Evolutionary conservation across 805 yeast genomes (phyloP), one percentile per base, ranked within the genome.

Genomic region (Saccharomycopsis selenospora): DNA sequence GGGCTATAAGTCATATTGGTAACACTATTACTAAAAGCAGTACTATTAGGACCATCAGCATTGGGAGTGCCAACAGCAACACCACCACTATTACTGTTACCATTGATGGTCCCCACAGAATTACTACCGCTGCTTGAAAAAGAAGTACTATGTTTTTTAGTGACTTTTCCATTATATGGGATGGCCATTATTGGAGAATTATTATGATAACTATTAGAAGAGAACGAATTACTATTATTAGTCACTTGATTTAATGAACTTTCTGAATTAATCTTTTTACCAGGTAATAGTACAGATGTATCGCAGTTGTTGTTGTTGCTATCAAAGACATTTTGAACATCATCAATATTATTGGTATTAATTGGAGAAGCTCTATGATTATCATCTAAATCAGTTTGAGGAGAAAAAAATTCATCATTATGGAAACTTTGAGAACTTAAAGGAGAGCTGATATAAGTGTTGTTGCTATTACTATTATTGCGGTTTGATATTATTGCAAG

Each of bases 91-190:
- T 18, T 13, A 6, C 20, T 20, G 38, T 33, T 33, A 14, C 38
- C 38, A 33, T 33, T 33, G 4, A 33, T 6, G 4, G 38, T 33
- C 6, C 38, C 38, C 38, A 33, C 17, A 14, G 38, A 33, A 33
- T 33, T 33, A 14, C 38, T 14, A n/a, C n/a, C n/a, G 42, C 20
- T 17, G 36, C 38, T 22, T 18, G 28, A 24, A 22, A 24, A 24
- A 13, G 46, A 20, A 22, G 27, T 17, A 20, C 36, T 29, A 3
- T 25, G 14, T n/a, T 42, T 48, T 28, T 38, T 47, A 5, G 41
- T 36, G 18, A 49, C 48, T 29, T 50, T 25, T 5, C 55, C 55
- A 23, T 52, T 43, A 25, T 52, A 52, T 6, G 55, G 55, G 17
- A 52, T 52, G 18, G 40, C 40, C 11, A 51, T 48, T 22, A 51